Conservation (phyloP, 352 stramenopile species). For the Discostella stelligera region DNA sequence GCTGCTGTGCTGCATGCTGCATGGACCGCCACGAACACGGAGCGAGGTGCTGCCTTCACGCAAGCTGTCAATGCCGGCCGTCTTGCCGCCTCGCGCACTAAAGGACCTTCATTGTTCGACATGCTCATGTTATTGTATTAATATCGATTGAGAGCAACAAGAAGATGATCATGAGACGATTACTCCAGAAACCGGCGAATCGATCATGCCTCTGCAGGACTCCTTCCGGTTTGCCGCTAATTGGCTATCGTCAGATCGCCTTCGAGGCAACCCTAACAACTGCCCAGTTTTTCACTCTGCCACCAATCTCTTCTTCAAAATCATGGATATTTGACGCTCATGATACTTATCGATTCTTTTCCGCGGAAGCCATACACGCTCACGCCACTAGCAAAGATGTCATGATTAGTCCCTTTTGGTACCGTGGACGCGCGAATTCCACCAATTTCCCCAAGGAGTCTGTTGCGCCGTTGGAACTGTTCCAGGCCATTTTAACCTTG, state of each 20-base stretch:
- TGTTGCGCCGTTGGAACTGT: constrained; percentile 17
- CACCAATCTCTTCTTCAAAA: background rate
- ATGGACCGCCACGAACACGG: too few species aligned
- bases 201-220: constrained; percentile 2
- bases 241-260: background rate
- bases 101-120: too few species aligned
- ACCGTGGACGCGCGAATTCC: background rate
- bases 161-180: constrained; percentile 14
- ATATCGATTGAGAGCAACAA: background rate
- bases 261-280: background rate
- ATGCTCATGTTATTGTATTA: background rate
- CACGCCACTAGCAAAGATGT: constrained; percentile 1
- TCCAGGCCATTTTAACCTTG: constrained; percentile 35
- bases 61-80: too few species aligned
- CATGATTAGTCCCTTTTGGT: constrained; percentile 2
- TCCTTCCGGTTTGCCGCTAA: background rate
- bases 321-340: constrained; percentile 1
- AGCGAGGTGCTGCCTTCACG: too few species aligned
- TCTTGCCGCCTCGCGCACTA: too few species aligned
- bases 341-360: constrained; percentile 1
- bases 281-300: background rate
- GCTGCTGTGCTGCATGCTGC: too few species aligned
- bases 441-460: background rate
- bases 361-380: constrained; percentile 1
- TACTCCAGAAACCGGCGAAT: constrained; percentile 10